phyloP scores from a whole-genome alignment of 306 rosid genomes.

The Spatholobus suberectus region DNA sequence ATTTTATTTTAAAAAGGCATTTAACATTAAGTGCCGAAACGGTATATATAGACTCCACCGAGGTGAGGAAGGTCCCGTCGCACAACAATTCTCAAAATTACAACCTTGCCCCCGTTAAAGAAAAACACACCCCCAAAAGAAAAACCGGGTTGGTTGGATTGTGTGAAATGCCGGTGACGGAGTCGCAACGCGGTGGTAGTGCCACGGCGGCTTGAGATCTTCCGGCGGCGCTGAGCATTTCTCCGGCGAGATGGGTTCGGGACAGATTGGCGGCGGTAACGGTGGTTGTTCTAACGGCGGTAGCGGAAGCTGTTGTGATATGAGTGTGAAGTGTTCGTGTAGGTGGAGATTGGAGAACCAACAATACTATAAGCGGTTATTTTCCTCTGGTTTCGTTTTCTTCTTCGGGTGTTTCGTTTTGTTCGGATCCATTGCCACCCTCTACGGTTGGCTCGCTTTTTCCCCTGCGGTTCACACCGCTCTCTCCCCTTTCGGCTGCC shows the following conservation, averaged over 20 bases:
- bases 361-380: constrained; percentile 55
- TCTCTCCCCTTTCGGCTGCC: constrained; percentile 68
- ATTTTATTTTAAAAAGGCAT: not conserved
- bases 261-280: constrained; percentile 49
- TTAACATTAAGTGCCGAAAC: not conserved
- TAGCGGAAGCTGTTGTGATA: constrained; percentile 57
- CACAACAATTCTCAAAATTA: constrained; percentile 29
- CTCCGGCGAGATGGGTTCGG: constrained; percentile 61
- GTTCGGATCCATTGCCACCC: constrained; percentile 78
- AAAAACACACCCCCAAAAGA: not conserved
- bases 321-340: constrained; percentile 68
- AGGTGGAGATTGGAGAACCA: constrained; percentile 60
- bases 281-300: constrained; percentile 39
- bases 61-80: constrained; percentile 9
- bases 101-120: constrained; percentile 33
- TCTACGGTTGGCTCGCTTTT: constrained; percentile 86
- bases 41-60: constrained; percentile 24
- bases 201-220: constrained; percentile 48
- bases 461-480: constrained; percentile 64
- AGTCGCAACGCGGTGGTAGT: constrained; percentile 35
- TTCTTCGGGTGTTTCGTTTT: constrained; percentile 78
- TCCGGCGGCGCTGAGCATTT: constrained; percentile 23
- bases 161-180: constrained; percentile 42
- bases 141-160: not conserved
- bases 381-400: constrained; percentile 78